Percentiles rank a stretch among this genome's conserved stretches.
Evolutionary conservation across 208 protist genomes (phyloP).

Genomic region (Leishmania arabica): DNA sequence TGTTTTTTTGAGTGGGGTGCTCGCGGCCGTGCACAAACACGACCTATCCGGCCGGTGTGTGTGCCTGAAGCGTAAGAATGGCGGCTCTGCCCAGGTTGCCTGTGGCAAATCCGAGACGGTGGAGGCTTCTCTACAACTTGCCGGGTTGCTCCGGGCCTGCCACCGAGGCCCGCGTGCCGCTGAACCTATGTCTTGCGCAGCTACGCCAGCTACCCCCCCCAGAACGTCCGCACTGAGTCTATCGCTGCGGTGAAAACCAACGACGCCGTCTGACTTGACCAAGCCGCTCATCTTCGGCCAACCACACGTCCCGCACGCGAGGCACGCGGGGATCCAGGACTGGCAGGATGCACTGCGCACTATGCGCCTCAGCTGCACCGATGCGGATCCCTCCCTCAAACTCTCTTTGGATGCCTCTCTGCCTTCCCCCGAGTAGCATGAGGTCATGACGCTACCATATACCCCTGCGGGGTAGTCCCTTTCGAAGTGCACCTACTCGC

Average conservation of each 20-base stretch:
- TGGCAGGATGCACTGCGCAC: not conserved
- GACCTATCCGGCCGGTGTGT: slow-evolving; percentile 21
- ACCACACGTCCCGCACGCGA: not conserved
- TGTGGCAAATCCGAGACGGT: slow-evolving; percentile 36
- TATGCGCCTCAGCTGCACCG: not conserved
- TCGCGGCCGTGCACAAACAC: slow-evolving; percentile 35
- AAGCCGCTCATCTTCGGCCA: slow-evolving; percentile 17
- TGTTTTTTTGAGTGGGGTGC: slow-evolving; percentile 42
- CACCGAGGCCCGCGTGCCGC: slow-evolving; percentile 33
- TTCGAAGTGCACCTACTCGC: not conserved
- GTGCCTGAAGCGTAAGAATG: slow-evolving; percentile 12
- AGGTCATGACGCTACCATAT: not conserved
- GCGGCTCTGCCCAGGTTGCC: slow-evolving; percentile 44
- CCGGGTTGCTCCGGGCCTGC: slow-evolving; percentile 40
- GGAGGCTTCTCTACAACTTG: slow-evolving; percentile 34
- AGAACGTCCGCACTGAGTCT: slow-evolving; percentile 46
- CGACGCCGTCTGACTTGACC: not conserved
- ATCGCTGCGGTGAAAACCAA: not conserved
- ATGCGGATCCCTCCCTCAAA: not conserved
- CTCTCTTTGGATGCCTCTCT: not conserved
- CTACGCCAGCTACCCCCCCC: slow-evolving; percentile 48
- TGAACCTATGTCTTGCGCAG: slow-evolving; percentile 55
- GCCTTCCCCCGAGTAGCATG: not conserved
- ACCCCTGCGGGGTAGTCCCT: not conserved
- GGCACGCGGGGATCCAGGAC: not conserved